Base-by-base conservation (phyloP, 2,329 filamentous ascomycete genomes). In the Epichloe festucae region DNA sequence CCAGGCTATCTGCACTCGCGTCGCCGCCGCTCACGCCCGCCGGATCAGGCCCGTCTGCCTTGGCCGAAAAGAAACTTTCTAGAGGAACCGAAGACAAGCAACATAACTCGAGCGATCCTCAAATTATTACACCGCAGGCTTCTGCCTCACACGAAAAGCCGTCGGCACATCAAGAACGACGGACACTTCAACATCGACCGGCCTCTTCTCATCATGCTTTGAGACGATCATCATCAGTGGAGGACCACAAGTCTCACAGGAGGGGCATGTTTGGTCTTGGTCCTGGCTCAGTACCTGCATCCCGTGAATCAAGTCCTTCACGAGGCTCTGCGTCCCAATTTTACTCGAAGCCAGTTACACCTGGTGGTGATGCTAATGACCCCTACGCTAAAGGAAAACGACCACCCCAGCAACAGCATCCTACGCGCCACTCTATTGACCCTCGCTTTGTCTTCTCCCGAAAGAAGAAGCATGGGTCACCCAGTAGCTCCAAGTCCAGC, bases 1-100 rank as follows among this genome's bases (percentile, higher is more conserved):
- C 87, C 54, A 77, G 78, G 54, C 72, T 78, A 44, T 81, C 83
- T 53, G 79, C 85, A 52, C 79, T 94, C 70, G 86, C 91, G 59
- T 95, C 90, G 11, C 91, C 91, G 57, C 89, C 89, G 42, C 76
- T 97, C 49, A 96, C 90, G 12, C 91, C 91, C 17, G 83, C 89
- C 51, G 89, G 83, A 49, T 91, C 88, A 43, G 70, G 70, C 19
- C 68, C 68, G 64, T 63, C 59, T 44, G 63, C 57, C 39, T 56
- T 59, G 3, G 58, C 61, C 17, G 62, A 63, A 45, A 67, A 62
- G 54, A 58, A 55, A 48, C 35, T 49, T 11, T 50, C 60, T 60
- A 61, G 57, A 59, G 66, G 62, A 54, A 65, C 63, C 54, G 69
- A 64, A 31, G 61, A 65, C 42, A 66, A 65, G 41, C 68, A 71